These are phyloP conservation scores for Pseudogymnoascus sp. DNA, from an alignment of 2,329 filamentous ascomycete genomes.

Conservation along the genomic window DNA sequence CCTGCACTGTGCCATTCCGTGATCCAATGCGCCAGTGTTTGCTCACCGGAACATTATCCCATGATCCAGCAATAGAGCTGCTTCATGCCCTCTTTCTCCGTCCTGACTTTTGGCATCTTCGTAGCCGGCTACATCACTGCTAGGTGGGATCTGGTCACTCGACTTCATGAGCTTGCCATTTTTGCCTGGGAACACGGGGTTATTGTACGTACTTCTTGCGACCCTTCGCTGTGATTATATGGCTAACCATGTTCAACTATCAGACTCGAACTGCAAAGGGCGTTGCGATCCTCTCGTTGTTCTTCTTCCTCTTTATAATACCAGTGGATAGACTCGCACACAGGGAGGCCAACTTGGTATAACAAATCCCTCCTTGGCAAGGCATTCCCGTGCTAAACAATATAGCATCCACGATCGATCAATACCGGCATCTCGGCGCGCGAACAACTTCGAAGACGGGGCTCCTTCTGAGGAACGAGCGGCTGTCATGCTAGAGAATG, in stretches of 20 bases:
- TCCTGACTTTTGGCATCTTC: constrained; percentile 94
- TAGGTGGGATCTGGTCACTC: constrained; percentile 95
- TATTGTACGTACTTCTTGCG: constrained; percentile 52
- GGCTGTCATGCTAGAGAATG: constrained; percentile 58
- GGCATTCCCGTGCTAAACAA: constrained; percentile 21
- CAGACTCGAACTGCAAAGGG: constrained; percentile 80
- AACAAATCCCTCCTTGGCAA: constrained; percentile 25
- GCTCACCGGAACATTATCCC: constrained; percentile 2
- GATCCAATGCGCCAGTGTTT: constrained; percentile 11
- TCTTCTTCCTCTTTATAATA: constrained; percentile 77
- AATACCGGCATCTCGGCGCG: constrained; percentile 81
- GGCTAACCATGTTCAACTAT: constrained; percentile 11
- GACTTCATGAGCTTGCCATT: constrained; percentile 90
- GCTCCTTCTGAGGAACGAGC: constrained; percentile 64
- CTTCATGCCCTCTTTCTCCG: constrained; percentile 91
- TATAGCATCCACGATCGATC: constrained; percentile 70
- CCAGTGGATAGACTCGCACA: constrained; percentile 77
- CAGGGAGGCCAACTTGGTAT: constrained; percentile 71
- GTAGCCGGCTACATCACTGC: constrained; percentile 99
- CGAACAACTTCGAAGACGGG: constrained; percentile 87
- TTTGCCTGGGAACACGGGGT: constrained; percentile 99
- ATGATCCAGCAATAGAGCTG: constrained; percentile 23
- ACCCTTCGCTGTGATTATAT: neutral
- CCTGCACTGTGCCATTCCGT: neutral
- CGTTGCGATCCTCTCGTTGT: constrained; percentile 69